phyloP scores from a whole-genome alignment of 148 eudicot genomes.

The Polygonum maritimum region DNA sequence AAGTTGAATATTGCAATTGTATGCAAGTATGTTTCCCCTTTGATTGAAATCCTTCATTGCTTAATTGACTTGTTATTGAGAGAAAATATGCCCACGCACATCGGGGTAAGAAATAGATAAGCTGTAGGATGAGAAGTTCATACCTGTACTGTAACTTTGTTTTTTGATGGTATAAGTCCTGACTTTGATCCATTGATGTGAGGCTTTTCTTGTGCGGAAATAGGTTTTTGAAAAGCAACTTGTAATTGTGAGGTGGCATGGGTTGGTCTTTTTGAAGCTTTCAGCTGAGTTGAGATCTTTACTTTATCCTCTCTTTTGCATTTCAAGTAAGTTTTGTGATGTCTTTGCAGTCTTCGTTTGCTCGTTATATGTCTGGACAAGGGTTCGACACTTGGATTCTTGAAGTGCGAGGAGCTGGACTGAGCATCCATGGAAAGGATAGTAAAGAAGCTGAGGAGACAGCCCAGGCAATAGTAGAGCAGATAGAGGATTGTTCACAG shows the following conservation, averaged over 20 bases:
- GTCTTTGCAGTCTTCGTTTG: constrained; percentile 80
- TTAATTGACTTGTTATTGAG: neutral
- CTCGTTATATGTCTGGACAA: constrained; percentile 94
- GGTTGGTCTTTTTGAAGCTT: neutral
- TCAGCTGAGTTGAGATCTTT: neutral
- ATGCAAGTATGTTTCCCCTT: neutral
- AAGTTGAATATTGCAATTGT: neutral
- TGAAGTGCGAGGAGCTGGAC: constrained; percentile 95
- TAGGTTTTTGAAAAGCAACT: neutral
- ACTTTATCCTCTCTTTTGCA: neutral
- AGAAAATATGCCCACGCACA: neutral
- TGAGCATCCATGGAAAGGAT: constrained; percentile 56
- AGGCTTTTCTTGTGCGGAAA: neutral
- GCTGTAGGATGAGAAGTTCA: neutral
- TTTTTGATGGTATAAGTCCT: neutral
- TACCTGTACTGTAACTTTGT: neutral
- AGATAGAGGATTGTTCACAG: constrained; percentile 62
- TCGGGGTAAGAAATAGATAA: neutral
- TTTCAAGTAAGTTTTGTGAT: neutral
- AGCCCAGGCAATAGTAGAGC: constrained; percentile 50
- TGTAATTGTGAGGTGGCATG: constrained; percentile 8
- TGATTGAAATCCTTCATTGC: neutral
- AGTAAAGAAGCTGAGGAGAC: constrained; percentile 49
- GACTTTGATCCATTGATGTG: neutral
- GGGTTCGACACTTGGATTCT: constrained; percentile 99